These are phyloP conservation scores for Obelidium mucronatum DNA, from an alignment of 192 early-diverging fungal species.

Conservation along the genomic window DNA sequence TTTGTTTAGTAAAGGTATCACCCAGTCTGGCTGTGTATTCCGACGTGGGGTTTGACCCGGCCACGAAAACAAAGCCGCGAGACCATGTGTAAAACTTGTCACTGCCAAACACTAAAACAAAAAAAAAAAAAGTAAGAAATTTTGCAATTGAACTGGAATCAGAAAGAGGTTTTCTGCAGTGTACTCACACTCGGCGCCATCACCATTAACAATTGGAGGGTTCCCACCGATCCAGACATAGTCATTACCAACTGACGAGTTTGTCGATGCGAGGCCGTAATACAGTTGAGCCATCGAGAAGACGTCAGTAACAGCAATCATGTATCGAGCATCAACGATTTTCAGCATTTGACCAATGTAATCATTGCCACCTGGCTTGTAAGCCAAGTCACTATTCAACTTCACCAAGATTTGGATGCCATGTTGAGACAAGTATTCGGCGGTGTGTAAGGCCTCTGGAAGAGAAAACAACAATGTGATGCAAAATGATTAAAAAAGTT, in stretches of 20 bases:
- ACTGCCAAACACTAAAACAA: not conserved
- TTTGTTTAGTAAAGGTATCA: not conserved
- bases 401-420: not conserved
- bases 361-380: not conserved
- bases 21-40: not conserved
- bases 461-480: not conserved
- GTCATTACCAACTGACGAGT: not conserved
- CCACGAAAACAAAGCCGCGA: not conserved
- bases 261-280: not conserved
- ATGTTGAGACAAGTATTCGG: not conserved
- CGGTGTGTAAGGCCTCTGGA: not conserved
- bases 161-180: not conserved
- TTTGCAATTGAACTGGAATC: no score
- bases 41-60: not conserved
- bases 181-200: not conserved
- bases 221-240: not conserved
- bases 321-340: not conserved
- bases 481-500: no score
- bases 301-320: not conserved
- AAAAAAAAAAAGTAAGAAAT: no score
- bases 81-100: not conserved
- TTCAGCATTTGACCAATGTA: not conserved
- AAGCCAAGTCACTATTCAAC: not conserved
- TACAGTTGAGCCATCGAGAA: not conserved
- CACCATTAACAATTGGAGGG: not conserved